Conservation (phyloP, 1,284 basidiomycete genomes). For the Marasmius sp. region DNA sequence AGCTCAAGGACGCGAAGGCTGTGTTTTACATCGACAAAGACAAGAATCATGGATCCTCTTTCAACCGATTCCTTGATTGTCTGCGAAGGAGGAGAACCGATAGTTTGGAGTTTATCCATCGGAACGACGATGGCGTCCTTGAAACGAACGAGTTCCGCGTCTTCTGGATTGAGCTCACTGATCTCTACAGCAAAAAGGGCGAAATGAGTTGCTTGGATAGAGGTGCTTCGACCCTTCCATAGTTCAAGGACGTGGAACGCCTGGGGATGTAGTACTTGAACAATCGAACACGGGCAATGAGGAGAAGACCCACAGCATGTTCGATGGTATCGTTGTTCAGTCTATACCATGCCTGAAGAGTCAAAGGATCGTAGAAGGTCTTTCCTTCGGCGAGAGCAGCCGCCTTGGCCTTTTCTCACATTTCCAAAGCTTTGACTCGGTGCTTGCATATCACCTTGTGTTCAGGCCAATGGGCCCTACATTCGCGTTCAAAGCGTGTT, state of each 20-base stretch:
- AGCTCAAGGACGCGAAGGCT: slow-evolving; percentile 9
- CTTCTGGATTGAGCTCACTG: slow-evolving; percentile 6
- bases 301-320: slow-evolving; percentile 7
- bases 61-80: background rate
- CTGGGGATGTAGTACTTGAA: slow-evolving; percentile 1
- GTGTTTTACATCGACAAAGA: slow-evolving; percentile 10
- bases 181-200: slow-evolving; percentile 6
- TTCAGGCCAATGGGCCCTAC: slow-evolving; percentile 10
- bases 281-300: background rate
- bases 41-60: slow-evolving; percentile 9
- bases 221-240: slow-evolving; percentile 5
- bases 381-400: slow-evolving; percentile 8
- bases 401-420: slow-evolving; percentile 2
- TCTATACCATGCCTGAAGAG: slow-evolving; percentile 11
- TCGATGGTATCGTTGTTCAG: slow-evolving; percentile 9
- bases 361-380: background rate
- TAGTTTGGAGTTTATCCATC: background rate
- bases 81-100: background rate
- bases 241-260: slow-evolving; percentile 11
- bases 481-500: background rate
- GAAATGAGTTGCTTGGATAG: slow-evolving; percentile 8
- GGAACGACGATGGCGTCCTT: slow-evolving; percentile 2
- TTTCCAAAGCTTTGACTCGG: background rate
- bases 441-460: slow-evolving; percentile 11
- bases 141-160: slow-evolving; percentile 8